These are phyloP conservation scores for Hirsutella rhossiliensis DNA, from an alignment of 2,329 filamentous ascomycete species.

Conservation along the genomic window DNA sequence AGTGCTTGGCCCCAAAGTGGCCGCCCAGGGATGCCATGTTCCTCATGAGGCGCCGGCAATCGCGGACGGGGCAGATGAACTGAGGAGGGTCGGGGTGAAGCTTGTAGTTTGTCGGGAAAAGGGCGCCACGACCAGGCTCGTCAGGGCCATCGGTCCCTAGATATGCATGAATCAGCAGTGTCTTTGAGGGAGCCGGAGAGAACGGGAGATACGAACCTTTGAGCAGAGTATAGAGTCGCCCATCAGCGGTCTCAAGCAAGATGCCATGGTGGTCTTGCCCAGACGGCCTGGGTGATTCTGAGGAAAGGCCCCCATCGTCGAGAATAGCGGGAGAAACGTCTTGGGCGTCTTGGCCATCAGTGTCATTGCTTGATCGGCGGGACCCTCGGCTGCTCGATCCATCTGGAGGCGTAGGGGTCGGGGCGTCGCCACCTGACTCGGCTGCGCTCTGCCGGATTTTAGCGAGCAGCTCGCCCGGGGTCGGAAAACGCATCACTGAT, in stretches of 20 bases:
- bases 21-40: constrained; percentile 10
- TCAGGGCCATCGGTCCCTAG: constrained; percentile 2
- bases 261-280: background rate
- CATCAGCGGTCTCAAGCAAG: background rate
- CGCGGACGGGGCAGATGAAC: constrained; percentile 25
- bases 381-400: background rate
- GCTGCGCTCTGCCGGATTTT: background rate
- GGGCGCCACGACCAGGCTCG: constrained; percentile 12
- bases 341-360: background rate
- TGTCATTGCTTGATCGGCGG: background rate
- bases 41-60: constrained; percentile 18
- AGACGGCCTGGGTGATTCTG: no score
- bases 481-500: background rate
- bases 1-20: constrained; percentile 15
- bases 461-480: background rate
- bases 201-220: background rate
- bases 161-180: background rate
- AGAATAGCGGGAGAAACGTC: background rate
- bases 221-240: background rate
- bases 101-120: constrained; percentile 21
- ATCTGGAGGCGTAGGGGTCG: background rate
- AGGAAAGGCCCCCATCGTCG: background rate
- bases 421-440: background rate
- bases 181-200: no score
- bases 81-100: constrained; percentile 11